Conservation (phyloP, 1,284 basidiomycete genomes). For the Ganoderma multipileum region DNA sequence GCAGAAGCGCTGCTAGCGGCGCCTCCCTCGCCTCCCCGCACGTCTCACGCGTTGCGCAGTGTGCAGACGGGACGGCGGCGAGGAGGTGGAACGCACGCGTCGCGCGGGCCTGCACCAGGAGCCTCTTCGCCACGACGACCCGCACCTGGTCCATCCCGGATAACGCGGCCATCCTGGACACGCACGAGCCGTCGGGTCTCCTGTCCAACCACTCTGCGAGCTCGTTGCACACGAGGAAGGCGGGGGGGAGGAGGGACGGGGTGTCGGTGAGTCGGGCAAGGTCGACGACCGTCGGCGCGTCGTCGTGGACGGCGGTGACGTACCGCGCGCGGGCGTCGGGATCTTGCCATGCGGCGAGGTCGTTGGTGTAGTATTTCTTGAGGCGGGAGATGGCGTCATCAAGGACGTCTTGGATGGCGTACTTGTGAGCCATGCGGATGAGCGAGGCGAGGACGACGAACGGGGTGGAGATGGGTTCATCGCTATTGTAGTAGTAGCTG, state of each 20-base stretch:
- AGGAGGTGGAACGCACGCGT: not conserved
- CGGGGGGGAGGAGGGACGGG: conserved; percentile 13
- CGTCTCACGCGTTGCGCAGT: not conserved
- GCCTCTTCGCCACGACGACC: not conserved
- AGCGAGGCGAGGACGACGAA: conserved; percentile 18
- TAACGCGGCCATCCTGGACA: not conserved
- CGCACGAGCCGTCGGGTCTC: not conserved
- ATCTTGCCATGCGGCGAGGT: conserved; percentile 8
- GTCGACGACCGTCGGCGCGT: conserved; percentile 11
- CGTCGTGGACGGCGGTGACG: not conserved
- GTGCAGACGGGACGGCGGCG: not conserved
- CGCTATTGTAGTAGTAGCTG: conserved; percentile 19
- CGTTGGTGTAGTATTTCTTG: conserved; percentile 17
- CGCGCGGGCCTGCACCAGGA: not conserved
- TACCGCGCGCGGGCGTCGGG: conserved; percentile 1
- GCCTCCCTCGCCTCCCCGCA: not conserved
- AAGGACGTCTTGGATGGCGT: conserved; percentile 15
- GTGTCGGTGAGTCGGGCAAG: conserved; percentile 15
- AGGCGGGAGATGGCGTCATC: conserved; percentile 21
- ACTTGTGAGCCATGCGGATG: conserved; percentile 28
- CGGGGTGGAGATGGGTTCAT: conserved; percentile 5
- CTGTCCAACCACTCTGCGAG: not conserved
- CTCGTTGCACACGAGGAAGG: conserved; percentile 13
- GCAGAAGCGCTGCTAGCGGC: not conserved
- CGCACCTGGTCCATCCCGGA: not conserved